These are phyloP conservation scores for Colletotrichum lini DNA, from an alignment of 2,329 filamentous ascomycete species.

Conservation along the genomic window DNA sequence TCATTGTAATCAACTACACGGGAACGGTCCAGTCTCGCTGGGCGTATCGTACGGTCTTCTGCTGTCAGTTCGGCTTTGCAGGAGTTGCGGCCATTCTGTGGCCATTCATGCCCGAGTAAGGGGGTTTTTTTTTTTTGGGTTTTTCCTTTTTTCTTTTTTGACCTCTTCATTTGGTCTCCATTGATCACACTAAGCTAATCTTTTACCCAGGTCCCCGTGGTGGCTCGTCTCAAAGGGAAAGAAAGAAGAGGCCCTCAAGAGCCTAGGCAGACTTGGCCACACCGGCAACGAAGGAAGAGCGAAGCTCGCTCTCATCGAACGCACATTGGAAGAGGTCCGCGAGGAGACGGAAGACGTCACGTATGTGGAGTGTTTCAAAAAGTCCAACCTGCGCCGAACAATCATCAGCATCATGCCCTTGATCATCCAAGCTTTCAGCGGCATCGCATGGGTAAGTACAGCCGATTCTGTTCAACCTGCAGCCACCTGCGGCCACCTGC, in stretches of 20 bases:
- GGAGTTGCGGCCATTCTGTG: constrained; percentile 49
- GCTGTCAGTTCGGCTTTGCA: constrained; percentile 53
- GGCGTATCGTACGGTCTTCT: constrained; percentile 54
- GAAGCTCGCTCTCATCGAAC: constrained; percentile 49
- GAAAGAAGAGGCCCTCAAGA: constrained; percentile 52
- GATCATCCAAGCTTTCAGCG: constrained; percentile 53
- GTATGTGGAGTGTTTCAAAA: constrained; percentile 58
- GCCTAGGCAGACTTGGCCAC: constrained; percentile 52
- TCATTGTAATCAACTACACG: constrained; percentile 52
- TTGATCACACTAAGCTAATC: not conserved
- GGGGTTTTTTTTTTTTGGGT: not conserved
- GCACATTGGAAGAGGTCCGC: constrained; percentile 52
- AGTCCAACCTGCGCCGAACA: constrained; percentile 56
- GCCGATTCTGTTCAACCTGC: not conserved
- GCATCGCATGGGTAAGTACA: constrained; percentile 51
- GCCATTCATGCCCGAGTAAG: constrained; percentile 58
- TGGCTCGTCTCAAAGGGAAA: constrained; percentile 56
- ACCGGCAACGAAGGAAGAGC: constrained; percentile 47
- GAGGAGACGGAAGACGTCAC: constrained; percentile 55
- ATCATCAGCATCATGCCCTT: constrained; percentile 56
- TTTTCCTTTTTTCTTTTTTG: too few relatives aligned
- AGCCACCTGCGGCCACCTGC: not conserved
- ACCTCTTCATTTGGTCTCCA: not conserved
- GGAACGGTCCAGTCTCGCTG: constrained; percentile 48
- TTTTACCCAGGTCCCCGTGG: constrained; percentile 51